A percentile compares a stretch with the other conserved stretches of the same genome.
Evolutionary conservation across 139 green algal species (phyloP).

Genomic region (Chlamydomonas incerta): DNA sequence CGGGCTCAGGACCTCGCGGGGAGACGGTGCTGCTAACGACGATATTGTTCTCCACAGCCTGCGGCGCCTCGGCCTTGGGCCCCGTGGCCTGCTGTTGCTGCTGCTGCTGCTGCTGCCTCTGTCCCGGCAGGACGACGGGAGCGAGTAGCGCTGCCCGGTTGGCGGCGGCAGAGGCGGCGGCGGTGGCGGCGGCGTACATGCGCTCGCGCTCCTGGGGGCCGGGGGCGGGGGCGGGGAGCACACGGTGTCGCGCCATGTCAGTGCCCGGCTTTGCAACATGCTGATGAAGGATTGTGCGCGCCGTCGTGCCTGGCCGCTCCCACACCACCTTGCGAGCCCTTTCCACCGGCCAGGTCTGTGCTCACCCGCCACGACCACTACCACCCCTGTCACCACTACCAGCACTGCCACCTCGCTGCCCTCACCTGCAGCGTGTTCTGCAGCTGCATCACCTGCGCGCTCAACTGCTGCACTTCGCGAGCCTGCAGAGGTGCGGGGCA

Average conservation of each 20-base stretch:
- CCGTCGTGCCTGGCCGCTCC: too few relatives aligned
- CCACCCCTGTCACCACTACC: not conserved
- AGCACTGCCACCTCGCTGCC: not conserved
- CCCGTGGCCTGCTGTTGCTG: constrained; percentile 16
- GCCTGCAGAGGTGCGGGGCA: too few relatives aligned
- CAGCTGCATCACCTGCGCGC: constrained; percentile 64
- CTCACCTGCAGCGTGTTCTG: constrained; percentile 40
- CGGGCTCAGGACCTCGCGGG: too few relatives aligned
- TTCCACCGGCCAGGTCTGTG: too few relatives aligned
- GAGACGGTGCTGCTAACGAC: not conserved
- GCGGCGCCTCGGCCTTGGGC: not conserved
- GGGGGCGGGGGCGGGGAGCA: too few relatives aligned
- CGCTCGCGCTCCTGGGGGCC: constrained; percentile 33
- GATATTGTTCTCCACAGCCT: not conserved
- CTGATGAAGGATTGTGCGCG: too few relatives aligned
- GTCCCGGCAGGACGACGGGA: not conserved
- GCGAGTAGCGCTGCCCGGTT: not conserved
- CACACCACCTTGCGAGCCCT: too few relatives aligned
- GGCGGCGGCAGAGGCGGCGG: not conserved
- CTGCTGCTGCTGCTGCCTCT: too few relatives aligned
- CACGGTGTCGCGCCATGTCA: too few relatives aligned
- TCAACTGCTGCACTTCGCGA: constrained; percentile 25
- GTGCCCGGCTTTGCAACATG: too few relatives aligned
- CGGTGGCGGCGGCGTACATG: constrained; percentile 8
- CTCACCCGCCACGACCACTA: too few relatives aligned